Evolutionary conservation across 2,329 filamentous ascomycete species (phyloP), one percentile per base, ranked within the genome.

Genomic region (Cercospora zeae-maydis): DNA sequence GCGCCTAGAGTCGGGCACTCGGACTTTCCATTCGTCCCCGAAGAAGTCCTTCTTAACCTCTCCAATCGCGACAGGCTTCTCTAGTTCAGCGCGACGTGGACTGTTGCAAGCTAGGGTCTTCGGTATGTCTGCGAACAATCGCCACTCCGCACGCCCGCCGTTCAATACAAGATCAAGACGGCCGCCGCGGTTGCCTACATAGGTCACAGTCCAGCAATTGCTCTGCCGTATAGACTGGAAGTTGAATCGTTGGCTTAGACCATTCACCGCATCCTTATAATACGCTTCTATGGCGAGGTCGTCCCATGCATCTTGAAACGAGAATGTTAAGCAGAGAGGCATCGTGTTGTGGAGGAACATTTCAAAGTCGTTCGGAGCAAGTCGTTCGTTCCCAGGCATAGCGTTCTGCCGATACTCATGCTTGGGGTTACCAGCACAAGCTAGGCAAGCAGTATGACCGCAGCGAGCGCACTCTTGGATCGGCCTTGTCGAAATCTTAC

Each of bases 351-450:
- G 61, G 11, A 73, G 47, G 16, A 64, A 36, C 10, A 65, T 57
- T 36, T 69, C 67, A 24, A 74, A 74, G 0, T 47, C 27, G 8
- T 37, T 16, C 3, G 71, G 70, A 1, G 71, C 58, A 14, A 27
- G 24, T 27, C 24, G 24, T 27, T 27, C 24, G 24, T 27, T 27
- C 24, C 24, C 24, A 27, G 6, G 16, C 1, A 67, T 34, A 0
- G 45, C 62, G 4, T 57, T 30, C 5, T 61, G 51, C 1, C 37
- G 21, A 61, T 83, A 85, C 2, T 71, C 66, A 66, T 86, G 84
- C 7, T 68, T 66, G 0, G 86, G 86, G 42, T 85, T 86, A 2
- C 80, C 80, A 1, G 78, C 81, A 67, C 85, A 88, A 4, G 73
- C 71, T 1, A 74, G 69, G 70, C 86, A 88, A 10, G 81, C 80